Percentiles rank a stretch among this genome's conserved stretches.
phyloP scores from a whole-genome alignment of 495 filamentous ascomycete genomes.

The Penicillium steckii region DNA sequence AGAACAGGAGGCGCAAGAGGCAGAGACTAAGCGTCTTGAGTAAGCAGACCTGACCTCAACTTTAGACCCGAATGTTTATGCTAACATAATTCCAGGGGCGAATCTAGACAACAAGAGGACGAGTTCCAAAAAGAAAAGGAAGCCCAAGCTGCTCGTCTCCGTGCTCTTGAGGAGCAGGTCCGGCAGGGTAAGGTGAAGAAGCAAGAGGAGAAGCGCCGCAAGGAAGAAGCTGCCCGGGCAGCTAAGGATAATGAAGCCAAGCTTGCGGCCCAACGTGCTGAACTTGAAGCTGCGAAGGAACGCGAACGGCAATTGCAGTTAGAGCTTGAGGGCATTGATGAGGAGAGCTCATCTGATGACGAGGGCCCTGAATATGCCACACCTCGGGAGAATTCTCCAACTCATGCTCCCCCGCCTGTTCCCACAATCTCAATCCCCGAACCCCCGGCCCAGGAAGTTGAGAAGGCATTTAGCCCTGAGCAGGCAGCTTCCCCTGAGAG shows the following conservation, averaged over 20 bases:
- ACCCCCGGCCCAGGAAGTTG: constrained; percentile 41
- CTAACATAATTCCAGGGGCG: constrained; percentile 57
- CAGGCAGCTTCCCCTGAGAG: constrained; percentile 27
- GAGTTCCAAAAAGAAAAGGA: constrained; percentile 78
- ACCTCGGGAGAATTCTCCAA: constrained; percentile 79
- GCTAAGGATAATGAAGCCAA: constrained; percentile 87
- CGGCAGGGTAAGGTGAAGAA: constrained; percentile 95
- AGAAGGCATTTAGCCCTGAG: constrained; percentile 21
- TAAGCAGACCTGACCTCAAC: constrained; percentile 54
- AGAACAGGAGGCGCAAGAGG: constrained; percentile 77
- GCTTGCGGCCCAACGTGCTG: constrained; percentile 81
- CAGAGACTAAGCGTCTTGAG: constrained; percentile 75
- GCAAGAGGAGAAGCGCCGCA: constrained; percentile 87
- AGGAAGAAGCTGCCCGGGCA: constrained; percentile 81
- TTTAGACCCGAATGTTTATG: constrained; percentile 28
- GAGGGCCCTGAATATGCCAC: constrained; percentile 80
- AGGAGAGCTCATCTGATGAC: constrained; percentile 81
- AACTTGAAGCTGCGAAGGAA: constrained; percentile 87
- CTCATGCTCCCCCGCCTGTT: constrained; percentile 42
- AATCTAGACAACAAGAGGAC: constrained; percentile 71
- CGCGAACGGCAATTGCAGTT: constrained; percentile 83
- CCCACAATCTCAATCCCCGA: constrained; percentile 23
- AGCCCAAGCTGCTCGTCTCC: constrained; percentile 77
- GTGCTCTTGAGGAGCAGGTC: constrained; percentile 90
- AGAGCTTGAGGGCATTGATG: constrained; percentile 80